Base-by-base conservation (phyloP, 371 early-diverging fungal species). In the Rhizopus delemar region DNA sequence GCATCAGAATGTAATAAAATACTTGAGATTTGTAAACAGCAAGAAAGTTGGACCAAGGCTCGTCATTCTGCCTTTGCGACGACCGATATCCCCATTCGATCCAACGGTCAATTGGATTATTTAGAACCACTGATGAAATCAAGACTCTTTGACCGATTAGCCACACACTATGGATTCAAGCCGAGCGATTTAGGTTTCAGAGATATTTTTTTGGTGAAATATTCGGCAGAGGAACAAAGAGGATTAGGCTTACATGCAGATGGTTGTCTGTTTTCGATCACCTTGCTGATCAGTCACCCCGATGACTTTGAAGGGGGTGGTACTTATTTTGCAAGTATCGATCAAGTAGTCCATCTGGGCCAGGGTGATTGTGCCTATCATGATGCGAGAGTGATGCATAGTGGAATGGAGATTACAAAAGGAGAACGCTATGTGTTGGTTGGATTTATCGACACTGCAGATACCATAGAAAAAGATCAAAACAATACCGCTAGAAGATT, bases 221-320 rank as follows among this genome's bases (percentile, higher is more conserved):
- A 85, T 53, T 49, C 70, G 1, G 68, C 73, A 16, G 60, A 66
- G 7, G 73, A 66, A 5, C 87, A 87, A 64, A 62, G 66, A 2
- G 70, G 74, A 3, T 70, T 87, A 2, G 63, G 48, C 4, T 15
- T 72, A 15, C 87, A 87, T 52, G 77, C 83, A 15, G 87, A 87
- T 51, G 87, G 87, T 0, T 83, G 87, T 46, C 58, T 87, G 38
- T 65, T 85, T 1, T 82, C 83, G 3, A 66, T 87, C 39, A 87
- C 82, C 8, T 51, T 86, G 3, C 71, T 87, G 38, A 59, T 87
- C 31, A 86, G 80, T 51, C 39, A 68, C 16, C 59, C 66, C 6
- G 41, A 50, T n/a, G 81, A 85, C n/a, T 87, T 86, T 59, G 69
- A 74, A 22, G 86, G 86, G 8, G 87, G 87, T 34, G 87, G 87